These are phyloP conservation scores for Hortiboletus rubellus DNA, from an alignment of 1,284 basidiomycete species.

Conservation along the genomic window DNA sequence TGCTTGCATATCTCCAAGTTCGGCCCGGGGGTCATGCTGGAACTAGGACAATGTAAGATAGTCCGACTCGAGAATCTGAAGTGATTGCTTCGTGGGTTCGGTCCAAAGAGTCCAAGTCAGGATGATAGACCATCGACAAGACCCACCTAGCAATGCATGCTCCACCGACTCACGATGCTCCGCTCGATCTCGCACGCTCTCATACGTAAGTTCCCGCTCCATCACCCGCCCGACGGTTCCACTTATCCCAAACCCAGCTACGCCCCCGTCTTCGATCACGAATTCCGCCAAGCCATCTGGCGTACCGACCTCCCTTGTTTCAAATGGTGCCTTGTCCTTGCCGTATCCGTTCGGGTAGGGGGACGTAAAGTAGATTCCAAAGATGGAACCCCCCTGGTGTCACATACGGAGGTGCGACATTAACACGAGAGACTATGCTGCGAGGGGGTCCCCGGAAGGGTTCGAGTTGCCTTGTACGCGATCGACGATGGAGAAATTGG, in stretches of 20 bases:
- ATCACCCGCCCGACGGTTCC: constrained; percentile 15
- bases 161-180: no score
- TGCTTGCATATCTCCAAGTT: no score
- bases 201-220: constrained; percentile 16
- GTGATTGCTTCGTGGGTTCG: no score
- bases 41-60: no score
- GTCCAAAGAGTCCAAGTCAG: background rate
- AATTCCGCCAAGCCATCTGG: constrained; percentile 20
- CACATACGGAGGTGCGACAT: constrained; percentile 31
- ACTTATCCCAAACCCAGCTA: constrained; percentile 31
- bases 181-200: constrained; percentile 4
- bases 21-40: no score
- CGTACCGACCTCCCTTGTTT: constrained; percentile 13
- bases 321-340: constrained; percentile 31
- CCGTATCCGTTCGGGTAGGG: constrained; percentile 34
- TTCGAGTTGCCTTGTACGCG: background rate
- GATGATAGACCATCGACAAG: background rate
- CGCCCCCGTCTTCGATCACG: constrained; percentile 19
- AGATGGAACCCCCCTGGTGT: constrained; percentile 13
- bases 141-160: no score
- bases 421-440: constrained; percentile 30
- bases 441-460: constrained; percentile 21
- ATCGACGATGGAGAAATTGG: constrained; percentile 32
- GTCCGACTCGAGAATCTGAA: no score
- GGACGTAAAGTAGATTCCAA: constrained; percentile 15